phyloP scores from a whole-genome alignment of 371 early-diverging fungal species.

The Coelomomyces lativittatus region DNA sequence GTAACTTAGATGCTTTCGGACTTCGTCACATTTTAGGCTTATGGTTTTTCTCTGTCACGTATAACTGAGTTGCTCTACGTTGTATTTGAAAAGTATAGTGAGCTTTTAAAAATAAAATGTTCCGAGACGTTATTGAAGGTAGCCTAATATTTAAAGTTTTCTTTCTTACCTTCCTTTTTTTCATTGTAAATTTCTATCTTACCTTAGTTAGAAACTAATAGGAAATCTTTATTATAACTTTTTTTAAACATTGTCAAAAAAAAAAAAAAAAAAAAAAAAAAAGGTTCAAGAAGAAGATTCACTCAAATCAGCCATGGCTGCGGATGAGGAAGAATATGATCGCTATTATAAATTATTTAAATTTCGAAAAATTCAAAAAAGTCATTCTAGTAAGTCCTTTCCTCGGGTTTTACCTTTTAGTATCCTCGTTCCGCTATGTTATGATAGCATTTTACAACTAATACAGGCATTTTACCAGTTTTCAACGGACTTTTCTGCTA shows the following conservation, averaged over 20 bases:
- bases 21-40: conserved; percentile 24
- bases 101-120: conserved; percentile 52
- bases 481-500: conserved; percentile 69
- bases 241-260: too few species aligned
- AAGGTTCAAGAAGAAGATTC: too few species aligned
- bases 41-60: conserved; percentile 48
- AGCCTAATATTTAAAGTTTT: too few species aligned
- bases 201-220: too few species aligned
- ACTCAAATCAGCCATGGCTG: conserved; percentile 16
- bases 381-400: too few species aligned
- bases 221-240: too few species aligned
- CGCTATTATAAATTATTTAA: too few species aligned
- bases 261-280: too few species aligned
- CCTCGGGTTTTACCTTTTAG: conserved; percentile 67
- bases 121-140: conserved; percentile 52
- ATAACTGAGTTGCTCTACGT: conserved; percentile 51
- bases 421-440: conserved; percentile 54
- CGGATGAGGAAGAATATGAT: conserved; percentile 13
- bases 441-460: conserved; percentile 49
- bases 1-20: too few species aligned
- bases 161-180: too few species aligned
- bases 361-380: too few species aligned
- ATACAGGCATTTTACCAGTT: conserved; percentile 65
- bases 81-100: conserved; percentile 61
- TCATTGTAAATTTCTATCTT: too few species aligned